Evolutionary conservation across 2,329 filamentous ascomycete genomes (phyloP).

Genomic region (Capronia coronata): DNA sequence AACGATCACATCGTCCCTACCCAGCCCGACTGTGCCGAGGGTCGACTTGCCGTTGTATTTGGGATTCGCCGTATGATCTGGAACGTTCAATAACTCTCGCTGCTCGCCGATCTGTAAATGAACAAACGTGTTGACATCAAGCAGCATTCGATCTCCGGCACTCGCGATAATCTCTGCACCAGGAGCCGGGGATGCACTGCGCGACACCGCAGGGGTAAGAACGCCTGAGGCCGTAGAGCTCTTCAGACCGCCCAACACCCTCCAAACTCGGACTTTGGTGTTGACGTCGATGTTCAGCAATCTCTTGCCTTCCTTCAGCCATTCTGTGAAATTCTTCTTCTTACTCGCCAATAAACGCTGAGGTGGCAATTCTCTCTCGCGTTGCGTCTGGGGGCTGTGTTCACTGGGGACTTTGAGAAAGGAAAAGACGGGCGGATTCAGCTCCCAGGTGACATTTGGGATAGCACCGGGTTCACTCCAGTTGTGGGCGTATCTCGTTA

Average conservation of each 20-base stretch:
- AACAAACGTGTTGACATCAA: conserved; percentile 58
- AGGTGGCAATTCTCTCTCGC: conserved; percentile 56
- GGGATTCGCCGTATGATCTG: conserved; percentile 64
- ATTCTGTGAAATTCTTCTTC: conserved; percentile 63
- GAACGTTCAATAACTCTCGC: conserved; percentile 54
- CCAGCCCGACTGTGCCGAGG: conserved; percentile 60
- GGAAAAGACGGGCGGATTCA: conserved; percentile 76
- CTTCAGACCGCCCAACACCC: conserved; percentile 44
- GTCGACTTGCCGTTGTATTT: conserved; percentile 72
- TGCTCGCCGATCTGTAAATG: conserved; percentile 57
- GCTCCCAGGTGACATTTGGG: conserved; percentile 71
- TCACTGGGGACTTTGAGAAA: conserved; percentile 70
- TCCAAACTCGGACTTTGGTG: conserved; percentile 73
- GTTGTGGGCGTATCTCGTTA: conserved; percentile 71
- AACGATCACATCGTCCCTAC: conserved; percentile 69
- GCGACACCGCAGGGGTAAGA: conserved; percentile 40
- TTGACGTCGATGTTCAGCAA: conserved; percentile 59
- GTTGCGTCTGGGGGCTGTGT: conserved; percentile 53
- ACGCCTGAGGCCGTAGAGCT: conserved; percentile 41
- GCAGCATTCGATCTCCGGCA: conserved; percentile 47
- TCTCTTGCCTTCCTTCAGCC: conserved; percentile 67
- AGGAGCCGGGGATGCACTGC: conserved; percentile 41
- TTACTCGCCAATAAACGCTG: conserved; percentile 64
- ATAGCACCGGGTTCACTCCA: conserved; percentile 52
- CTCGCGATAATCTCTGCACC: conserved; percentile 38